Evolutionary conservation across 2,329 filamentous ascomycete genomes (phyloP).

Genomic region (Epichloe coenophiala): DNA sequence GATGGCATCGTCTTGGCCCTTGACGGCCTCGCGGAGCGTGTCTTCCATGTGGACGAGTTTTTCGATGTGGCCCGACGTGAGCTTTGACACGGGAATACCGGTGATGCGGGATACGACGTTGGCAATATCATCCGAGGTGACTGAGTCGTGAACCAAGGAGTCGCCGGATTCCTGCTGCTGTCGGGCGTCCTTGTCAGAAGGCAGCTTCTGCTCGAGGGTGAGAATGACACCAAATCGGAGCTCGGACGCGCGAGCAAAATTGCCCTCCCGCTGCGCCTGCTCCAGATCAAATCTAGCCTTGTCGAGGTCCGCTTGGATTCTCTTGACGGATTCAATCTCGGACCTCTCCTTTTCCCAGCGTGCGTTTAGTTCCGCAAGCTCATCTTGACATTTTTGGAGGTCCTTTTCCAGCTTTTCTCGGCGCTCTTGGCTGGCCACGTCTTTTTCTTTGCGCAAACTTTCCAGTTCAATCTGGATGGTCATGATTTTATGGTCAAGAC

Average conservation of each 20-base stretch:
- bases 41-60: conserved; percentile 96
- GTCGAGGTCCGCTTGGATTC: conserved; percentile 77
- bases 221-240: conserved; percentile 83
- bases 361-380: conserved; percentile 59
- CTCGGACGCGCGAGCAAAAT: conserved; percentile 84
- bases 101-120: conserved; percentile 82
- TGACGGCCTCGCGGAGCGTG: conserved; percentile 65
- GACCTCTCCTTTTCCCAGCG: conserved; percentile 83
- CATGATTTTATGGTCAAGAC: conserved; percentile 87
- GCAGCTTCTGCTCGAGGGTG: conserved; percentile 62
- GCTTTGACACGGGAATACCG: conserved; percentile 81
- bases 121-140: conserved; percentile 91
- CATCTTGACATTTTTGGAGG: conserved; percentile 62
- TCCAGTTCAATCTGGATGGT: conserved; percentile 96
- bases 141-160: conserved; percentile 76
- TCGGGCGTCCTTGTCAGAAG: conserved; percentile 50
- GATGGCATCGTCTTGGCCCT: conserved; percentile 88
- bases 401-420: conserved; percentile 72
- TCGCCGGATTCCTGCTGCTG: conserved; percentile 24
- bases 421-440: conserved; percentile 76
- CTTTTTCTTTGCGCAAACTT: conserved; percentile 85
- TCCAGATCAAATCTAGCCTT: conserved; percentile 75
- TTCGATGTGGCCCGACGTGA: conserved; percentile 87
- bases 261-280: conserved; percentile 71
- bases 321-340: conserved; percentile 79